Conservation (phyloP, 768 basidiomycete genomes). For the Trametes sanguinea region DNA sequence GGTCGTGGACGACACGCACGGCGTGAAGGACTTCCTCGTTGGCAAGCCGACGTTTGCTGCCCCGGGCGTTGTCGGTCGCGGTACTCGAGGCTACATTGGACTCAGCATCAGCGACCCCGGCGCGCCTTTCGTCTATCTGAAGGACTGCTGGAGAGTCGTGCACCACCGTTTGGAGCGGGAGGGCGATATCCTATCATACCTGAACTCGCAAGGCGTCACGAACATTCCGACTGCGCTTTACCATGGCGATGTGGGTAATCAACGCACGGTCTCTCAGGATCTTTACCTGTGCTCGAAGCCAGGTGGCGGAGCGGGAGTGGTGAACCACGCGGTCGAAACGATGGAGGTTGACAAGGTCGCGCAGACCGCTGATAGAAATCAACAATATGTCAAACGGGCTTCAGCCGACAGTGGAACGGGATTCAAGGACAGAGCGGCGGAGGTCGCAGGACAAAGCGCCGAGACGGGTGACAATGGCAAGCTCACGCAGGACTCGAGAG, state of each 20-base stretch:
- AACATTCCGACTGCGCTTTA: constrained; percentile 2
- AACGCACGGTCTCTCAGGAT: not conserved
- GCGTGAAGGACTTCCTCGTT: not conserved
- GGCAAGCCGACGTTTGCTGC: not conserved
- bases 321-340: too few relatives aligned
- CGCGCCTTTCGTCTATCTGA: constrained; percentile 7
- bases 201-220: not conserved
- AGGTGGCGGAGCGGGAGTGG: too few relatives aligned
- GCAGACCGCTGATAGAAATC: too few relatives aligned
- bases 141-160: constrained; percentile 9
- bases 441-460: too few relatives aligned
- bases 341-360: too few relatives aligned
- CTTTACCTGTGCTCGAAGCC: too few relatives aligned
- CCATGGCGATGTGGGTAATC: constrained; percentile 7
- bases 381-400: too few relatives aligned
- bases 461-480: too few relatives aligned
- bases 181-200: not conserved
- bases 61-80: not conserved
- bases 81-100: not conserved
- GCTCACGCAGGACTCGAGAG: too few relatives aligned
- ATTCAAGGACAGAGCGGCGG: too few relatives aligned
- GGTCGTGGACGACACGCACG: not conserved
- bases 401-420: too few relatives aligned
- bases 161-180: not conserved
- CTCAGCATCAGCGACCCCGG: not conserved